These are phyloP conservation scores for Daedalea quercina DNA, from an alignment of 768 basidiomycete species.

Conservation along the genomic window DNA sequence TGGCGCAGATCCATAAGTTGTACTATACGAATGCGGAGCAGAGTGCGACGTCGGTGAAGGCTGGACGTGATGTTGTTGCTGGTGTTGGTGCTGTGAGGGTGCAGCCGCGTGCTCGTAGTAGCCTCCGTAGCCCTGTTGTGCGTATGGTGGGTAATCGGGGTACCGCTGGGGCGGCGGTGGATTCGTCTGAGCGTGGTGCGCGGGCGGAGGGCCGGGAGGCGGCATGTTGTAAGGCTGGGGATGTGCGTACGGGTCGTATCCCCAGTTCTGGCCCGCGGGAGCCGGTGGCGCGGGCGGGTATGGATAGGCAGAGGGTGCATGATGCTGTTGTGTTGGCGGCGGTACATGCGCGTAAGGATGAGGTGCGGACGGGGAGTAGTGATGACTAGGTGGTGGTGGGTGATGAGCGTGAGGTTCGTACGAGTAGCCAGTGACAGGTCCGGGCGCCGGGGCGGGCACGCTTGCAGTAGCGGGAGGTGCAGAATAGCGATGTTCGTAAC, in stretches of 20 bases:
- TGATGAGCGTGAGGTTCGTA: conserved; percentile 22
- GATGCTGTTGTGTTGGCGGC: conserved; percentile 11
- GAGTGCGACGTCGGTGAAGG: conserved; percentile 19
- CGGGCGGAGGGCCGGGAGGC: conserved; percentile 16
- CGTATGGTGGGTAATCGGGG: conserved; percentile 8
- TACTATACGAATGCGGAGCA: conserved; percentile 17
- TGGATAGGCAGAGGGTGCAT: conserved; percentile 12
- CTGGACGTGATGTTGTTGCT: conserved; percentile 22
- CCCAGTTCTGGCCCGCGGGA: conserved; percentile 9
- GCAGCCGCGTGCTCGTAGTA: conserved; percentile 15
- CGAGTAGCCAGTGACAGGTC: conserved; percentile 12
- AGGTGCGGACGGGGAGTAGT: conserved; percentile 20
- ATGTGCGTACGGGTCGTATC: conserved; percentile 24
- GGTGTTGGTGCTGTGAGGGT: conserved; percentile 16
- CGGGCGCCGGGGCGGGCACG: conserved; percentile 9
- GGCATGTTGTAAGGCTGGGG: conserved; percentile 18
- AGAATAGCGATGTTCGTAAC: conserved; percentile 18
- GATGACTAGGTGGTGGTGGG: conserved; percentile 12
- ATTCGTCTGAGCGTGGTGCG: conserved; percentile 12
- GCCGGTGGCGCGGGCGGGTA: conserved; percentile 12
- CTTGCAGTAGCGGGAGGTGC: conserved; percentile 11
- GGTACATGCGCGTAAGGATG: conserved; percentile 20
- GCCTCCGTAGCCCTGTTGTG: conserved; percentile 11
- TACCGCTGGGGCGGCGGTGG: conserved; percentile 15
- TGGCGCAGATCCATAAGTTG: conserved; percentile 11